Evolutionary conservation across 768 basidiomycete genomes (phyloP), one percentile per base, ranked within the genome.

Genomic region (Rhodotorula taiwanensis): DNA sequence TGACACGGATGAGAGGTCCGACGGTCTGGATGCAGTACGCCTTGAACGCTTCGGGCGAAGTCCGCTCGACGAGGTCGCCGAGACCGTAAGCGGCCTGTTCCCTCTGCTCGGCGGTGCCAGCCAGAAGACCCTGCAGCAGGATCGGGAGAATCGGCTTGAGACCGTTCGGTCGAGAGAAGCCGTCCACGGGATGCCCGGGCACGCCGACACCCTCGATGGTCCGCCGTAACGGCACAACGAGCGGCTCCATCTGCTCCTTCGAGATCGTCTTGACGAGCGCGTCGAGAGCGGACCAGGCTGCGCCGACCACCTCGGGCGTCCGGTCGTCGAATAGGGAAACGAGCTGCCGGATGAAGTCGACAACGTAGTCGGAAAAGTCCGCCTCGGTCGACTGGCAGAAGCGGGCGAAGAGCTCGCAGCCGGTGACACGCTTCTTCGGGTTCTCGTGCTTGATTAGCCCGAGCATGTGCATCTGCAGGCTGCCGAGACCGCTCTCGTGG

Each of bases 61-160:
- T 95, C 33, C 84, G 82, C 74, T 92, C 86, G 39, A 97, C 89
- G 42, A 99, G 83, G 70, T 97, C 94, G n/a, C 89, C 88, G 63
- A 98, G 93, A 33, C 89, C 92, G 71, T 90, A 90, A 0, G 94
- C 91, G 1, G 94, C 93, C 70, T 94, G 87, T 76, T 98, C 95
- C 70, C 77, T 72, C 64, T 79, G 74, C 56, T 97, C 93, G 76
- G 93, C 93, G 75, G 83, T 97, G 41, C 94, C 94, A 5, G 86
- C 88, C 0, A 92, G 90, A 41, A 98, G 86, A 70, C 94, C 94
- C 43, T 72, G 72, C 14, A 72, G 59, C n/a, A 74, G 60, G 56
- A 74, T 73, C n/a, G 72, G 89, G 0, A 95, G 86, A 9, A 85
- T 80, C 0, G 91, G 86, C 27, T 87, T 81, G 28, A 92, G 79